Conservation (phyloP, 257 asterid genomes). For the Solanum verrucosum region DNA sequence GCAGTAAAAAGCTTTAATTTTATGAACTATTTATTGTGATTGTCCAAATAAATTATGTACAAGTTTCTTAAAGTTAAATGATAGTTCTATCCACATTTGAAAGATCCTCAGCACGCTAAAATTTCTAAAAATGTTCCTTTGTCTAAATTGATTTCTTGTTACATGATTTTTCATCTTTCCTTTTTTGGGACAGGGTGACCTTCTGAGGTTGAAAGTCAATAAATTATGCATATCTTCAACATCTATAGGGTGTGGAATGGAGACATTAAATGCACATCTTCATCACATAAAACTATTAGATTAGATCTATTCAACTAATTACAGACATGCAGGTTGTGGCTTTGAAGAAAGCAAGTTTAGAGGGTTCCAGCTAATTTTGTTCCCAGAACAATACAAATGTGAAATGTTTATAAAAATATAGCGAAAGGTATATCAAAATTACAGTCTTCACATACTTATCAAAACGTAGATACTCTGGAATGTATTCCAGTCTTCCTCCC, state of each 20-base stretch:
- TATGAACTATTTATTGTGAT: background rate
- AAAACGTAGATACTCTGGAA: too few species aligned
- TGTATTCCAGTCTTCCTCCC: too few species aligned
- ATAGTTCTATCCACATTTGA: background rate
- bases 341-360: too few species aligned
- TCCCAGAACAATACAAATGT: too few species aligned
- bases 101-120: background rate
- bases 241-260: background rate
- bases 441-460: too few species aligned
- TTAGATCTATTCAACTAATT: background rate
- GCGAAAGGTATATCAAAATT: too few species aligned
- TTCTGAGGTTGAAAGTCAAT: constrained; percentile 32
- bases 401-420: too few species aligned
- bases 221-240: background rate
- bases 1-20: background rate
- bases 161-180: background rate
- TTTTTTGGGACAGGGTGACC: constrained; percentile 21
- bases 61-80: background rate
- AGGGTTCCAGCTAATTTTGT: too few species aligned
- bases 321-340: too few species aligned
- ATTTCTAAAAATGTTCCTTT: background rate
- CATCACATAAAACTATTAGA: background rate
- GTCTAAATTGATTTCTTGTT: background rate
- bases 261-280: background rate
- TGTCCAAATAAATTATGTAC: background rate